Percentiles rank a stretch among this genome's conserved stretches.
These are phyloP conservation scores for Coemansia biformis DNA, from an alignment of 192 early-diverging fungal species.

Conservation along the genomic window DNA sequence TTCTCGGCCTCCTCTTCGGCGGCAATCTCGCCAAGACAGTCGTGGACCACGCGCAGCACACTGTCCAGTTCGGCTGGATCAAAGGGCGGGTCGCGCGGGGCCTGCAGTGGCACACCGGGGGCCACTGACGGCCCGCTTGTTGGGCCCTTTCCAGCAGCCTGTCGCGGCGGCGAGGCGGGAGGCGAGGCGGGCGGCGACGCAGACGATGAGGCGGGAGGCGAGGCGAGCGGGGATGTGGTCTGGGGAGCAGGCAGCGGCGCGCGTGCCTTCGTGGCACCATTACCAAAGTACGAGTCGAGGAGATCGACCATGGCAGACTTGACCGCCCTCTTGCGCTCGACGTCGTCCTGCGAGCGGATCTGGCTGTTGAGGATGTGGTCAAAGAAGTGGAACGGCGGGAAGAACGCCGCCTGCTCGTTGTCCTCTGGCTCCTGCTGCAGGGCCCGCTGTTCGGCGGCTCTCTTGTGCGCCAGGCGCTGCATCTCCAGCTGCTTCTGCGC, in stretches of 20 bases:
- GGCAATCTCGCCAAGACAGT: slow-evolving; percentile 31
- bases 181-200: too few relatives aligned
- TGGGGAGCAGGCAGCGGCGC: too few relatives aligned
- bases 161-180: too few relatives aligned
- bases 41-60: slow-evolving; percentile 36
- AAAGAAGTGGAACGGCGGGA: slow-evolving; percentile 42
- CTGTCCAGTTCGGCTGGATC: slow-evolving; percentile 29
- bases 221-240: too few relatives aligned
- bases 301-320: slow-evolving; percentile 18
- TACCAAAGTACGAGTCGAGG: slow-evolving; percentile 33
- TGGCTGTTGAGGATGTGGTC: slow-evolving; percentile 32
- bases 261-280: not conserved
- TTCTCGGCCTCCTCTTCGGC: slow-evolving; percentile 17
- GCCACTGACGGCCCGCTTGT: too few relatives aligned
- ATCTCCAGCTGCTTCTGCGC: slow-evolving; percentile 7
- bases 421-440: not conserved
- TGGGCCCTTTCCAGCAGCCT: not conserved
- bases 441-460: too few relatives aligned
- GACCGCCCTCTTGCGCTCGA: slow-evolving; percentile 30
- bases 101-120: not conserved
- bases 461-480: not conserved
- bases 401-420: slow-evolving; percentile 5
- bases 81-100: not conserved
- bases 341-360: slow-evolving; percentile 28
- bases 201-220: too few relatives aligned